Conservation (phyloP, 1,284 basidiomycete genomes). For the Ustilago hordei region DNA sequence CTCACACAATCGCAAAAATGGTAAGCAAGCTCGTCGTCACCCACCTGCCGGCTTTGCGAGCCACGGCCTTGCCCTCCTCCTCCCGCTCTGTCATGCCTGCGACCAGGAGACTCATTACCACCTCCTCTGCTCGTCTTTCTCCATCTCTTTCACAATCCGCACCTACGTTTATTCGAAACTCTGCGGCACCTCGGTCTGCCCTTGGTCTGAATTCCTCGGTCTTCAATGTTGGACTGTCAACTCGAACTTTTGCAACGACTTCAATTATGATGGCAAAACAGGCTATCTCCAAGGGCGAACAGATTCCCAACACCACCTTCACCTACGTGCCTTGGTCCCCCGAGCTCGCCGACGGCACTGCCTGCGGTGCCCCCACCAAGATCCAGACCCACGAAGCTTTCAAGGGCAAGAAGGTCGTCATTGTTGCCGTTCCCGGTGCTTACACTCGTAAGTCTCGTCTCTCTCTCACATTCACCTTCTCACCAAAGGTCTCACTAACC, state of each 20-base stretch:
- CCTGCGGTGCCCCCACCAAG: conserved; percentile 69
- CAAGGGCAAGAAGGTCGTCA: conserved; percentile 85
- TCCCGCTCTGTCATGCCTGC: conserved; percentile 7
- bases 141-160: neutral
- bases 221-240: neutral
- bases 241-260: conserved; percentile 18
- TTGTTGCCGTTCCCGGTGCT: conserved; percentile 82
- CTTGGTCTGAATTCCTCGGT: neutral
- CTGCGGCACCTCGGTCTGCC: neutral
- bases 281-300: conserved; percentile 73
- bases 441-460: conserved; percentile 64
- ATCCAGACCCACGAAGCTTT: conserved; percentile 74
- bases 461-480: neutral
- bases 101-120: conserved; percentile 43
- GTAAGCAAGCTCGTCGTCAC: conserved; percentile 42
- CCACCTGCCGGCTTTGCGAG: conserved; percentile 17
- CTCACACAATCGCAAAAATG: conserved; percentile 33
- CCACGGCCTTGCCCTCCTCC: conserved; percentile 6
- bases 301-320: conserved; percentile 77
- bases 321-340: conserved; percentile 76
- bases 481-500: neutral
- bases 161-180: neutral
- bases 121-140: conserved; percentile 13
- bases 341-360: conserved; percentile 75
- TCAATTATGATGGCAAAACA: conserved; percentile 8